A percentile compares a stretch with the other conserved stretches of the same genome.
Evolutionary conservation across 495 filamentous ascomycete genomes (phyloP).

Genomic region (Penicillium odoratum): DNA sequence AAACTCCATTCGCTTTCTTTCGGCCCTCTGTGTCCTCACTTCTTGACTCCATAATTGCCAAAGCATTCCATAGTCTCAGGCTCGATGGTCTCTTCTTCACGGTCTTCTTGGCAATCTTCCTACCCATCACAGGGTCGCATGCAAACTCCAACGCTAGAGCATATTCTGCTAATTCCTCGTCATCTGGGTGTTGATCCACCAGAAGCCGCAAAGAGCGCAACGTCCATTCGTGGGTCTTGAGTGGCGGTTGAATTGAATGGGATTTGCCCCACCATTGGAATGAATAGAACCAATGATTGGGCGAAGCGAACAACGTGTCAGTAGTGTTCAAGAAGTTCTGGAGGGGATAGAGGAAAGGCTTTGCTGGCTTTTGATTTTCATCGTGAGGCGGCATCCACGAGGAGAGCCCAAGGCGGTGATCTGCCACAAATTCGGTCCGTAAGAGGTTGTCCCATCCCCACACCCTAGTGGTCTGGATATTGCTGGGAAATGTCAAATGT

Average conservation of each 20-base stretch:
- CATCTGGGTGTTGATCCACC: constrained; percentile 33
- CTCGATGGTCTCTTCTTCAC: constrained; percentile 67
- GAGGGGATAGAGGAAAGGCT: constrained; percentile 27
- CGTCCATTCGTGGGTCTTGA: constrained; percentile 47
- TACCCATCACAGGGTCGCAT: constrained; percentile 57
- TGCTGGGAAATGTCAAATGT: constrained; percentile 29
- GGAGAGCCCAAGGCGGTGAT: constrained; percentile 22
- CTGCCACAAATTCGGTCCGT: constrained; percentile 42
- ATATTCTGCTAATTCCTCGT: constrained; percentile 66
- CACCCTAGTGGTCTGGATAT: constrained; percentile 22
- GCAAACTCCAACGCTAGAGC: constrained; percentile 67
- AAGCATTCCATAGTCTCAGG: constrained; percentile 73
- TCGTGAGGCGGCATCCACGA: constrained; percentile 24
- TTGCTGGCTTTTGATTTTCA: constrained; percentile 10
- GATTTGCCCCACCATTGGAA: constrained; percentile 34
- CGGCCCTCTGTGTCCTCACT: constrained; percentile 55
- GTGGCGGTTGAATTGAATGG: constrained; percentile 3
- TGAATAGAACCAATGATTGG: constrained; percentile 43
- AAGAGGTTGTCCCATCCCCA: constrained; percentile 50
- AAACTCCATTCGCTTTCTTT: constrained; percentile 60
- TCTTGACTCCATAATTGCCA: constrained; percentile 69
- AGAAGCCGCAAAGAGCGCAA: constrained; percentile 57
- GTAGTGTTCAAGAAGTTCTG: constrained; percentile 36
- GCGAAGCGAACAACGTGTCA: constrained; percentile 42
- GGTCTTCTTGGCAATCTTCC: constrained; percentile 69